These are phyloP conservation scores for Baorangia bicolor DNA, from an alignment of 768 basidiomycete species.

Conservation along the genomic window DNA sequence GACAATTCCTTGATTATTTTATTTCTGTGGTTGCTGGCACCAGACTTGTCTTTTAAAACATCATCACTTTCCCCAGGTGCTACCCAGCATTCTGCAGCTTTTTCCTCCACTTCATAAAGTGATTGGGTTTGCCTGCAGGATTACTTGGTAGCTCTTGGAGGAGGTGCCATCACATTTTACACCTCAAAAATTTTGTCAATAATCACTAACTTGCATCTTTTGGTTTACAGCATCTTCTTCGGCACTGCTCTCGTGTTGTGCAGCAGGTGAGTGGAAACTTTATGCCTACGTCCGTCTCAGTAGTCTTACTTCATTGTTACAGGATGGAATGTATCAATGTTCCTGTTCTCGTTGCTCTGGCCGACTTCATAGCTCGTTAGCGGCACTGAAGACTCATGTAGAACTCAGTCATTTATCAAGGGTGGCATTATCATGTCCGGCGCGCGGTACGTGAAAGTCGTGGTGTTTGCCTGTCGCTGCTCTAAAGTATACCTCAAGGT, in stretches of 20 bases:
- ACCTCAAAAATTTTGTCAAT: not conserved
- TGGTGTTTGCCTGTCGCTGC: not conserved
- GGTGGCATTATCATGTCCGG: slow-evolving; percentile 26
- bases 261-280: slow-evolving; percentile 9
- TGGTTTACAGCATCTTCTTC: slow-evolving; percentile 24
- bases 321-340: slow-evolving; percentile 31
- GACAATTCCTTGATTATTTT: not conserved
- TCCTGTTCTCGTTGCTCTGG: slow-evolving; percentile 29
- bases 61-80: not conserved
- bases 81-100: slow-evolving; percentile 15
- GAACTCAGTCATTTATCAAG: slow-evolving; percentile 34
- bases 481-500: slow-evolving; percentile 17
- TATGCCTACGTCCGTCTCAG: not conserved
- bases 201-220: slow-evolving; percentile 8
- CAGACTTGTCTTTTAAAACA: not conserved
- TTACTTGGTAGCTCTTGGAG: slow-evolving; percentile 20
- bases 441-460: slow-evolving; percentile 17
- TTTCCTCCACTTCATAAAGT: slow-evolving; percentile 8
- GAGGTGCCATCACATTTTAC: not conserved
- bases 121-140: slow-evolving; percentile 19
- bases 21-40: slow-evolving; percentile 5
- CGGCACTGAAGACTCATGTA: slow-evolving; percentile 24
- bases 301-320: not conserved
- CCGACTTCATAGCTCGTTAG: slow-evolving; percentile 19
- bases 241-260: slow-evolving; percentile 22